Percentiles rank a stretch among this genome's conserved stretches.
Evolutionary conservation across 2,329 filamentous ascomycete species (phyloP).

Genomic region (Beauveria sp.): DNA sequence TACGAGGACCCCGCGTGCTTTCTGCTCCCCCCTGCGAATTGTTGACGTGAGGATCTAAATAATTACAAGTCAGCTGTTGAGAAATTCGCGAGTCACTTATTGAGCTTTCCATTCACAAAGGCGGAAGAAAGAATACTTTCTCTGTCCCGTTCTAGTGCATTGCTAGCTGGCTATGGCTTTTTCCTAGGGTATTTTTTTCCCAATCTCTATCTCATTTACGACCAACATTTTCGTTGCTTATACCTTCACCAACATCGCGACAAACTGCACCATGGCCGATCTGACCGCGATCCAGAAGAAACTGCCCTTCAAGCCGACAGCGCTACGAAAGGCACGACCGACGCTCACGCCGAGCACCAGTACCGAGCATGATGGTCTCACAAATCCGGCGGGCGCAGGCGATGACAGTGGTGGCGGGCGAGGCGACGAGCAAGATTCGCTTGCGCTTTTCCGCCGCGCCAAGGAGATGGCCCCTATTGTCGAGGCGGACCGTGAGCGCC

Average conservation of each 20-base stretch:
- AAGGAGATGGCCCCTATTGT: conserved; percentile 41
- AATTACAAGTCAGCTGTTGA: not conserved
- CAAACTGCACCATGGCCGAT: conserved; percentile 24
- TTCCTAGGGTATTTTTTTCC: not conserved
- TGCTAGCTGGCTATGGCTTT: not conserved
- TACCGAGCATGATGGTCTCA: conserved; percentile 10
- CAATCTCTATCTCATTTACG: conserved; percentile 10
- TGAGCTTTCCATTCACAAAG: not conserved
- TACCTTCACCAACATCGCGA: not conserved
- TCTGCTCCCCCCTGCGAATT: not conserved
- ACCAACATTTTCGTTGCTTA: not conserved
- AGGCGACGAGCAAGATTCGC: conserved; percentile 23
- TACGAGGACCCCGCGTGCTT: not conserved
- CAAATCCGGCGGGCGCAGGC: conserved; percentile 1
- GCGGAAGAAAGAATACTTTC: not conserved
- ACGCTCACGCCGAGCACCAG: conserved; percentile 14
- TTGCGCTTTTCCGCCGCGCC: conserved; percentile 43
- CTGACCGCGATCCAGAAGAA: conserved; percentile 26
- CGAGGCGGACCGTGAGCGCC: conserved; percentile 31
- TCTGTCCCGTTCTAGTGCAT: not conserved
- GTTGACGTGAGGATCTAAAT: not conserved
- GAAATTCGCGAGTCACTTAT: not conserved
- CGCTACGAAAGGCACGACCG: conserved; percentile 25
- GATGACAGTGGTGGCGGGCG: not conserved
- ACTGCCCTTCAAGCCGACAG: conserved; percentile 44